Evolutionary conservation across 352 stramenopile species (phyloP), one percentile per base, ranked within the genome.

Genomic region (Nothophytophthora sp.): DNA sequence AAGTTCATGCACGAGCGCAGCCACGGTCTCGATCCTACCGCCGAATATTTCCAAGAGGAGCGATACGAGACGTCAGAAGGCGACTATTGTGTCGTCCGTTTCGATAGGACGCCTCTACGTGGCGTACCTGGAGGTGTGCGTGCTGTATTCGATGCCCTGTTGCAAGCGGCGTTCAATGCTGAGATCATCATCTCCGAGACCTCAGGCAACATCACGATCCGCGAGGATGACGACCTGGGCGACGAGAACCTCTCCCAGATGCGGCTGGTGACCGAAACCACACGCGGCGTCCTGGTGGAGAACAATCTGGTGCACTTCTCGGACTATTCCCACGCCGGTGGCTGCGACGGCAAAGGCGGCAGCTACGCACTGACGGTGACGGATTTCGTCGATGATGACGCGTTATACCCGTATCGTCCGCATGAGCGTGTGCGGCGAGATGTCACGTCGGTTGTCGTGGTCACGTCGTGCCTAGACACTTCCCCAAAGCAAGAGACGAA

Each of bases 121-220:
- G 62, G 58, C 15, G 43, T 63, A 2, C 50, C 42, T 38, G 58
- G 58, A 5, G 61, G 59, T 0, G 55, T 81, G 23, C 52, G 60
- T 22, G 55, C 61, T 4, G 60, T 82, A 2, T 61, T 76, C 19
- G 48, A 74, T 7, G 71, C 76, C 8, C 46, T 81, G 2, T 60
- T 60, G 38, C 67, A 72, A 11, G 74, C 72, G 38, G 65, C 63
- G 13, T 55, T 52, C 29, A 84, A 85, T 37, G 44, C 77, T 7
- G 76, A 87, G 57, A 82, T 87, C 59, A 82, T 68, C 39, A 74
- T 84, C 44, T 79, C 76, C 8, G 76, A 87, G 48, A 66, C 43
- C 3, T 65, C 62, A 0, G 73, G 69, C 5, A 60, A 78, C 27
- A 63, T 84, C 16, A 83, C 69, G 27, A 76, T 80, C 25, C 69